These are phyloP conservation scores for Trichothecium roseum DNA, from an alignment of 2,329 filamentous ascomycete species.

Conservation along the genomic window DNA sequence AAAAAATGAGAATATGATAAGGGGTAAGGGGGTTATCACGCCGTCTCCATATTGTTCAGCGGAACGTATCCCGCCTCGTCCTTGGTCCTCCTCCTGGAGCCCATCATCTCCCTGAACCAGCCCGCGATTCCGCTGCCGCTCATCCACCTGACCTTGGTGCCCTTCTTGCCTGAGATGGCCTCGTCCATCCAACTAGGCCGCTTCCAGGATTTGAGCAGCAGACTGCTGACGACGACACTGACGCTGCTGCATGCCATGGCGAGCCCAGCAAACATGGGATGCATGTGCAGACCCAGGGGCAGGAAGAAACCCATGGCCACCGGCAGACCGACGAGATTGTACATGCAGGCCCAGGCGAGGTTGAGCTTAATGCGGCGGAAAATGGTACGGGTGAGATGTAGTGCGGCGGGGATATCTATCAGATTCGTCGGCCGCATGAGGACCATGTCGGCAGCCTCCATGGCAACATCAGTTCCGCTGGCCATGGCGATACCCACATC, in stretches of 20 bases:
- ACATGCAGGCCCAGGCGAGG: constrained; percentile 82
- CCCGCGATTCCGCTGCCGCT: constrained; percentile 31
- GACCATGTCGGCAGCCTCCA: constrained; percentile 93
- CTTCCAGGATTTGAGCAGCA: constrained; percentile 80
- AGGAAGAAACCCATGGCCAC: constrained; percentile 97
- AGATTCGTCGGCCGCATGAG: constrained; percentile 89
- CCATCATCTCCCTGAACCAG: constrained; percentile 29
- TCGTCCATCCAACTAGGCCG: constrained; percentile 81
- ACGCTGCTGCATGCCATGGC: constrained; percentile 91
- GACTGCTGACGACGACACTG: constrained; percentile 73
- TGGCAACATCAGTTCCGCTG: constrained; percentile 89
- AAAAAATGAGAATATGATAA: neutral
- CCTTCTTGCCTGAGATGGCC: constrained; percentile 48
- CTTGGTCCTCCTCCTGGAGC: constrained; percentile 23
- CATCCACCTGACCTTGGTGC: constrained; percentile 30
- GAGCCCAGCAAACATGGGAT: constrained; percentile 87
- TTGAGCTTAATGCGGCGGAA: constrained; percentile 93
- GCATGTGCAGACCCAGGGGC: constrained; percentile 76
- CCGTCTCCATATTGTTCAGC: constrained; percentile 38
- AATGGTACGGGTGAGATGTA: constrained; percentile 73
- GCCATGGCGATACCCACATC: constrained; percentile 89
- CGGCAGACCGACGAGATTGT: constrained; percentile 83
- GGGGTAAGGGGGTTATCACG: neutral
- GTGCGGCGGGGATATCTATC: constrained; percentile 81
- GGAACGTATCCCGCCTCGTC: constrained; percentile 49